A percentile compares a stretch with the other conserved stretches of the same genome.
phyloP scores from a whole-genome alignment of 306 rosid genomes.

The Luffa acutangula region DNA sequence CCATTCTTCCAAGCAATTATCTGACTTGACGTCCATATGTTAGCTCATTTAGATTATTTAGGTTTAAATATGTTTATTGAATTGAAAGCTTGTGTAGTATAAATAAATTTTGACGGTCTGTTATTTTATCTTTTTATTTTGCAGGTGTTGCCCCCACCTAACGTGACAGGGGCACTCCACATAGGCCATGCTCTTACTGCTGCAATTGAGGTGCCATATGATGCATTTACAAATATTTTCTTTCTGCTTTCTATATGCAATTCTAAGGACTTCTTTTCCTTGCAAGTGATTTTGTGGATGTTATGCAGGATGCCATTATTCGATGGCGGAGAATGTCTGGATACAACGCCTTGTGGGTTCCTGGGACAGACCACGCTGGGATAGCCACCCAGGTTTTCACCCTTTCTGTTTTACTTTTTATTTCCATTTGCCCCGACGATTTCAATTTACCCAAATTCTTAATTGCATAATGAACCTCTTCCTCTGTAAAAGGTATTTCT shows the following conservation, averaged over 20 bases:
- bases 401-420: constrained; percentile 4
- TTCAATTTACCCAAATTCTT: too few species aligned
- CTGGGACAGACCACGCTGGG: constrained; percentile 97
- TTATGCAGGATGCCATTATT: constrained; percentile 78
- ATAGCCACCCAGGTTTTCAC: constrained; percentile 86
- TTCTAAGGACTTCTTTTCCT: background rate
- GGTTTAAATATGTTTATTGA: background rate
- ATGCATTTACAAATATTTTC: background rate
- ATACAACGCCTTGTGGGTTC: constrained; percentile 90
- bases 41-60: background rate
- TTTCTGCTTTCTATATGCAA: background rate
- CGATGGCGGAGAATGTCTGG: constrained; percentile 97
- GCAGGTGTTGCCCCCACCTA: constrained; percentile 95
- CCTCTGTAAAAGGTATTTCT: too few species aligned
- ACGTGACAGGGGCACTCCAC: constrained; percentile 94
- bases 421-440: background rate
- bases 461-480: too few species aligned
- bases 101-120: background rate
- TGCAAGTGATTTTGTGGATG: background rate
- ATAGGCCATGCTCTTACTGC: constrained; percentile 96
- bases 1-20: background rate
- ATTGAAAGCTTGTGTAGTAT: background rate
- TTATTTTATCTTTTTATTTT: background rate
- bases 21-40: background rate
- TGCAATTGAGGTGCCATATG: constrained; percentile 61